These are phyloP conservation scores for Moricandia moricandioides DNA, from an alignment of 345 rosid genomes.

Conservation along the genomic window DNA sequence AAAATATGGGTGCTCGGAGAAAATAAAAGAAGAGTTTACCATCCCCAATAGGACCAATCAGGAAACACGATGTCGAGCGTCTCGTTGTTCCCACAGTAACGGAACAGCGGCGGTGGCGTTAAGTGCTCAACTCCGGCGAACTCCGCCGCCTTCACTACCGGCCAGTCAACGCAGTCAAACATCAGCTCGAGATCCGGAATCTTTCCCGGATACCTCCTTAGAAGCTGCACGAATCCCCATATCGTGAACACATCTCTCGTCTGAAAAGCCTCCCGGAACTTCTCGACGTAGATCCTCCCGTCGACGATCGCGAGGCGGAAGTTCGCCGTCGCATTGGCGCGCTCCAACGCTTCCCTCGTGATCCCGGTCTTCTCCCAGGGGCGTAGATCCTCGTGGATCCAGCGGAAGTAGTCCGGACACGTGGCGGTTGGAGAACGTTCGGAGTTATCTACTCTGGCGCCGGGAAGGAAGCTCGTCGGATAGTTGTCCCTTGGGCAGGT, in stretches of 20 bases:
- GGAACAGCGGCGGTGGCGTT: conserved; percentile 65
- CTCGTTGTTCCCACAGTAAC: conserved; percentile 61
- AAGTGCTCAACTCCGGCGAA: conserved; percentile 42
- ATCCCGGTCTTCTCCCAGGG: conserved; percentile 61
- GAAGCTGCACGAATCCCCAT: conserved; percentile 92
- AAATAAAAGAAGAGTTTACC: conserved; percentile 40
- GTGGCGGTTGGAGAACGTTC: conserved; percentile 36
- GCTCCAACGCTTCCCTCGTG: conserved; percentile 59
- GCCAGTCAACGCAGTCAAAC: conserved; percentile 86
- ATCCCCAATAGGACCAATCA: conserved; percentile 97
- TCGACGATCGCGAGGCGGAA: conserved; percentile 56
- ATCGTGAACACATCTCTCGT: conserved; percentile 76
- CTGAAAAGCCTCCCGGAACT: conserved; percentile 48
- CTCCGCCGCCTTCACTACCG: conserved; percentile 42
- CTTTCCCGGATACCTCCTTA: conserved; percentile 67
- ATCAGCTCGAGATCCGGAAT: conserved; percentile 78
- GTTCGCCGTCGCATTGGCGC: conserved; percentile 53
- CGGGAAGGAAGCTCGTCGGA: conserved; percentile 33
- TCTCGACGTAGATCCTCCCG: conserved; percentile 67
- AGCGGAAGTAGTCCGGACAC: conserved; percentile 64
- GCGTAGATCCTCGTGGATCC: conserved; percentile 74
- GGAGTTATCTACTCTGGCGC: conserved; percentile 37
- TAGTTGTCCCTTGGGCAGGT: conserved; percentile 44
- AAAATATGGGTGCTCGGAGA: background rate
- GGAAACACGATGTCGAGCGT: conserved; percentile 70